Conservation (phyloP, 2,329 filamentous ascomycete genomes). For the Graphilbum sp. region DNA sequence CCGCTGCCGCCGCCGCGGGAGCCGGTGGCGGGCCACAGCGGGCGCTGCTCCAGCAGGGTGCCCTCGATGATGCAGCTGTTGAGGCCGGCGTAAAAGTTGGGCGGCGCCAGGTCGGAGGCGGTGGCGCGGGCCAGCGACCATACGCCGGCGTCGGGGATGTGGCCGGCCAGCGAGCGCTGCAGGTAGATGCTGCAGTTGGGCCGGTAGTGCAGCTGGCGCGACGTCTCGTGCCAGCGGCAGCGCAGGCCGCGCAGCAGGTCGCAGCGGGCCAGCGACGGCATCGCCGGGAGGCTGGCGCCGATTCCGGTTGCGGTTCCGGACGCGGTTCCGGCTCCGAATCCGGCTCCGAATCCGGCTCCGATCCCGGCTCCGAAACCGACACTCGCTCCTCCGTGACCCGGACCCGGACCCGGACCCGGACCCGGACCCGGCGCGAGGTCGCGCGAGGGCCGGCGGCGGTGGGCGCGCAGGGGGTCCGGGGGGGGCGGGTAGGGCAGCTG, state of each 20-base stretch:
- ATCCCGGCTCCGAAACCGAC: no score
- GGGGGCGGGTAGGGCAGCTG: conserved; percentile 20
- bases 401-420: no score
- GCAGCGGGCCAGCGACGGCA: conserved; percentile 16
- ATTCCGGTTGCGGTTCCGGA: no score
- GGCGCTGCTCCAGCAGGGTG: conserved; percentile 10
- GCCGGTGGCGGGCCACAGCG: no score
- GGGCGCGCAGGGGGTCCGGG: background rate
- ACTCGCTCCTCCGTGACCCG: no score
- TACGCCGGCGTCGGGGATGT: conserved; percentile 14
- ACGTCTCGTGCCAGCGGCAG: conserved; percentile 22
- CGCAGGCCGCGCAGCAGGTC: conserved; percentile 29
- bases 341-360: no score
- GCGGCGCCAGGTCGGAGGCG: conserved; percentile 24
- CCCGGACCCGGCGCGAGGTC: background rate
- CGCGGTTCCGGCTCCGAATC: background rate
- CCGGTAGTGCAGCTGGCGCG: conserved; percentile 5
- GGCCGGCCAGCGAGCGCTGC: conserved; percentile 13
- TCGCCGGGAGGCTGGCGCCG: background rate
- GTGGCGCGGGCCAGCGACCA: conserved; percentile 32
- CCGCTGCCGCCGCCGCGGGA: no score
- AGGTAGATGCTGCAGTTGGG: conserved; percentile 21
- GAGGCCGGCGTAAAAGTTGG: conserved; percentile 32
- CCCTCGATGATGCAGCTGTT: conserved; percentile 30
- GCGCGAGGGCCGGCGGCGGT: background rate